Conservation (phyloP, 75 land plant genomes). For the Sequoia sempervirens region DNA sequence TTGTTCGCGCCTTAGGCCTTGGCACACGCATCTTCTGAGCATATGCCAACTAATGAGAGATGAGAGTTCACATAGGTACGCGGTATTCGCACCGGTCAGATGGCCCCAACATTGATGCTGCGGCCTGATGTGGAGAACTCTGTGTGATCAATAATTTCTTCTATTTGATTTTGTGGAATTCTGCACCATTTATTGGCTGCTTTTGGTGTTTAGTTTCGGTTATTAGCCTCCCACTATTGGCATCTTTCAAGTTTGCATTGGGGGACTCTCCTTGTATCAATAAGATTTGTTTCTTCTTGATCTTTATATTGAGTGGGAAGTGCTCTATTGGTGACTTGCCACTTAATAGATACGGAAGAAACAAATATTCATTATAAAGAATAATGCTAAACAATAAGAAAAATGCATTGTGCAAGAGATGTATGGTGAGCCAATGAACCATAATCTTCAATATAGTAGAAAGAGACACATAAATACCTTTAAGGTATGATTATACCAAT, state of each 20-base stretch:
- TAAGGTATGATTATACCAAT: background rate
- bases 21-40: too few relatives aligned
- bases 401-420: background rate
- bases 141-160: too few relatives aligned
- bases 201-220: background rate
- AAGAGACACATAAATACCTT: background rate
- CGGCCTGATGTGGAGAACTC: too few relatives aligned
- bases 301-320: background rate
- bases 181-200: background rate
- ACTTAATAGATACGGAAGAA: background rate
- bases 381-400: background rate
- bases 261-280: background rate
- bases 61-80: too few relatives aligned
- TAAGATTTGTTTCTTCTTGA: background rate
- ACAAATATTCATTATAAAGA: background rate
- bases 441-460: background rate
- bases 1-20: too few relatives aligned
- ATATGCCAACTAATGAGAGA: too few relatives aligned
- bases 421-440: background rate
- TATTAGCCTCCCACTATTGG: background rate
- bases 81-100: too few relatives aligned
- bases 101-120: too few relatives aligned
- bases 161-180: background rate
- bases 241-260: background rate
- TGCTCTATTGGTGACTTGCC: background rate